Evolutionary conservation across 768 basidiomycete genomes (phyloP).

Genomic region (Hygrophoropsis aurantiaca): DNA sequence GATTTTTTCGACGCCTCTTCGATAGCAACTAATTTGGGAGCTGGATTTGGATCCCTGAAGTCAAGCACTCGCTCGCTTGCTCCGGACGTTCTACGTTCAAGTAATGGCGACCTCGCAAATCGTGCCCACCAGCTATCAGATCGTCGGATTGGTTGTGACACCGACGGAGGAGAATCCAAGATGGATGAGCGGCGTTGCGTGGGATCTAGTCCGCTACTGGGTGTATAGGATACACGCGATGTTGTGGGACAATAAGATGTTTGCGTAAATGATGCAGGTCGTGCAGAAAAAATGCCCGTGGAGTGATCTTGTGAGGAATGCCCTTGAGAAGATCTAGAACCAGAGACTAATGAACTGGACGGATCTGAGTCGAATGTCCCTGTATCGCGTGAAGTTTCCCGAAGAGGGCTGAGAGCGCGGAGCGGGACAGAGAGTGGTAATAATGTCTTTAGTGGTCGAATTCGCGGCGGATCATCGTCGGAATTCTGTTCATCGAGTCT

Average conservation of each 20-base stretch:
- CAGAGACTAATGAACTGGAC: constrained; percentile 24
- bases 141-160: constrained; percentile 52
- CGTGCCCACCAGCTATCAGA: constrained; percentile 80
- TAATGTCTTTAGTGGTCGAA: constrained; percentile 9
- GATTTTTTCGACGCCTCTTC: constrained; percentile 39
- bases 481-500: constrained; percentile 6
- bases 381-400: constrained; percentile 28
- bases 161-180: constrained; percentile 39
- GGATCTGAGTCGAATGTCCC: constrained; percentile 14
- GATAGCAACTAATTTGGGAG: constrained; percentile 61
- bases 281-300: constrained; percentile 19
- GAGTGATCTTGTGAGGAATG: constrained; percentile 25
- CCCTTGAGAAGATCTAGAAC: constrained; percentile 21
- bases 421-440: constrained; percentile 19
- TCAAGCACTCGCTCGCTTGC: constrained; percentile 41
- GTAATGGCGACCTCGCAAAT: constrained; percentile 63
- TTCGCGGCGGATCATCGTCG: constrained; percentile 3
- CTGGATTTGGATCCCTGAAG: constrained; percentile 80
- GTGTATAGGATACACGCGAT: constrained; percentile 24
- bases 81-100: constrained; percentile 55
- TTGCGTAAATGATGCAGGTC: constrained; percentile 11
- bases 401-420: constrained; percentile 32
- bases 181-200: constrained; percentile 41
- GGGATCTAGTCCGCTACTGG: constrained; percentile 26
- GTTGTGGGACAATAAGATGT: constrained; percentile 20